Evolutionary conservation across 2,329 filamentous ascomycete species (phyloP).

Genomic region (Verticillium tricorpus): DNA sequence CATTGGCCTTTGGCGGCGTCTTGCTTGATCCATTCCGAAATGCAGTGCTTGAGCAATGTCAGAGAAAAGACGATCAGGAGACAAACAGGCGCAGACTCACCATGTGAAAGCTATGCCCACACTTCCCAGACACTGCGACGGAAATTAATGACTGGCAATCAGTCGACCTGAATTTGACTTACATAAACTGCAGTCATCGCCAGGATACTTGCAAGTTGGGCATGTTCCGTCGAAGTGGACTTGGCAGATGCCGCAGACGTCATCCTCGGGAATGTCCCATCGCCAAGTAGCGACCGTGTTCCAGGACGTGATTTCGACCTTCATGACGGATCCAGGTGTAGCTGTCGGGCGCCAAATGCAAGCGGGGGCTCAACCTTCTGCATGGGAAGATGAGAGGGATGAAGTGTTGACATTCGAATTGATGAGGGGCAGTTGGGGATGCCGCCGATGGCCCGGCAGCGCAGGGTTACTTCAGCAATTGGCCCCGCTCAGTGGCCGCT

Average conservation of each 20-base stretch:
- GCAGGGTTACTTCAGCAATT: not conserved
- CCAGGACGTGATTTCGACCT: conserved; percentile 91
- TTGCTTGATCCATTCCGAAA: conserved; percentile 92
- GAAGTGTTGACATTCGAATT: not conserved
- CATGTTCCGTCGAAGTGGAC: conserved; percentile 97
- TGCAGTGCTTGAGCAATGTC: conserved; percentile 68
- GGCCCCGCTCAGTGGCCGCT: not conserved
- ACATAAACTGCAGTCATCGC: conserved; percentile 92
- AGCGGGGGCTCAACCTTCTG: not conserved
- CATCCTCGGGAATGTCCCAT: conserved; percentile 96
- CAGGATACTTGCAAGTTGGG: conserved; percentile 95
- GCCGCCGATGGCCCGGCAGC: not conserved
- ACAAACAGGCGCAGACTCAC: conserved; percentile 39
- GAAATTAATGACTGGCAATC: not conserved
- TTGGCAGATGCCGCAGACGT: conserved; percentile 97
- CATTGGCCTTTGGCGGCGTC: conserved; percentile 91
- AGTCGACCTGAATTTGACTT: conserved; percentile 29
- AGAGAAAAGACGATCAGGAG: not conserved
- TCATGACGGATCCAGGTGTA: conserved; percentile 54
- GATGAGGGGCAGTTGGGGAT: not conserved
- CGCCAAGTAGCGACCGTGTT: conserved; percentile 93
- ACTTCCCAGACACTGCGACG: conserved; percentile 85
- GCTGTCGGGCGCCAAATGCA: not conserved
- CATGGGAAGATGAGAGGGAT: not conserved
- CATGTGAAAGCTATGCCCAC: conserved; percentile 97